A percentile compares a stretch with the other conserved stretches of the same genome.
These are phyloP conservation scores for Phytophthora aleatoria DNA, from an alignment of 352 stramenopile genomes.

Conservation along the genomic window DNA sequence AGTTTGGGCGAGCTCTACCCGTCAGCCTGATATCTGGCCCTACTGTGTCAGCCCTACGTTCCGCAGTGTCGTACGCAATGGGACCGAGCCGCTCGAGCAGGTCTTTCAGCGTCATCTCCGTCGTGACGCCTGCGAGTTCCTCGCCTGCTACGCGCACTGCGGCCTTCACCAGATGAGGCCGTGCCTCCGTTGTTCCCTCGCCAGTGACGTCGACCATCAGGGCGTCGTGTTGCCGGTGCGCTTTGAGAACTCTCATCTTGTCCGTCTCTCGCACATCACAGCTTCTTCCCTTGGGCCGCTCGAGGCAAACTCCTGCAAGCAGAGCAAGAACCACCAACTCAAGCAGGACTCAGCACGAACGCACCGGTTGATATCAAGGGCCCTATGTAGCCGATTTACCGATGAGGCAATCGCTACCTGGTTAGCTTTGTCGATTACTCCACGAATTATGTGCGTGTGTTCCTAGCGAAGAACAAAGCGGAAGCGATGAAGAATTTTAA, in stretches of 20 bases:
- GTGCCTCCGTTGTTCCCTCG: background rate
- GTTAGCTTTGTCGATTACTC: background rate
- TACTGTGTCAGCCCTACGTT: background rate
- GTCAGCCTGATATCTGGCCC: conserved; percentile 2
- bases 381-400: too few relatives aligned
- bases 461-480: conserved; percentile 1
- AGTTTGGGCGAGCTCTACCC: background rate
- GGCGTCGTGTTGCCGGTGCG: background rate
- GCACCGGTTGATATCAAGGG: conserved; percentile 1
- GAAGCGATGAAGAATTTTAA: background rate
- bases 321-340: background rate
- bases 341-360: background rate
- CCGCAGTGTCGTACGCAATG: conserved; percentile 8
- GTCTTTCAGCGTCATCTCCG: background rate
- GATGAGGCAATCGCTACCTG: background rate
- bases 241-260: background rate
- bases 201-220: background rate
- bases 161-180: background rate
- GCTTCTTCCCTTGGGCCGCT: too few relatives aligned
- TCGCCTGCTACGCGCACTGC: too few relatives aligned
- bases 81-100: conserved; percentile 1
- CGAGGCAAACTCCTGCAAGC: background rate
- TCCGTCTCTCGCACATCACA: background rate
- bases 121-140: too few relatives aligned
- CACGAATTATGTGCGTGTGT: conserved; percentile 2